These are phyloP conservation scores for Yamagishiella unicocca DNA, from an alignment of 139 green algal species.

Conservation along the genomic window DNA sequence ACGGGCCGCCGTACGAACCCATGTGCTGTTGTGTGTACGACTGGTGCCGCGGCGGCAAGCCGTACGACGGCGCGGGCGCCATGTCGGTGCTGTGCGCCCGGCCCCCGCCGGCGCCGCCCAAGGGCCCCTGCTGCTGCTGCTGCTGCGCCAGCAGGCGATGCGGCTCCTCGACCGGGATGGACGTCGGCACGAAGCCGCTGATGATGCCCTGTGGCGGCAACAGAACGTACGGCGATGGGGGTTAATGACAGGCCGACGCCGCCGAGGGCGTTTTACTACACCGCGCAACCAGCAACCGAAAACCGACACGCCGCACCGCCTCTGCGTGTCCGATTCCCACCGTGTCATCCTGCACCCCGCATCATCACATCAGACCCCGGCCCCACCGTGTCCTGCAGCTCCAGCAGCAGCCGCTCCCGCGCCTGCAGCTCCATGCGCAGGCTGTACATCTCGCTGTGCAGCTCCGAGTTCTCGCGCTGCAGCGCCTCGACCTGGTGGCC, in stretches of 20 bases:
- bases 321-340: too few species aligned
- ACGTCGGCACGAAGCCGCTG: conserved; percentile 43
- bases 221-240: too few species aligned
- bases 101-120: not conserved
- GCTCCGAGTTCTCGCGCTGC: conserved; percentile 30
- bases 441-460: not conserved
- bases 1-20: conserved; percentile 22
- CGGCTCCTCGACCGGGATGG: conserved; percentile 10
- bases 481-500: not conserved
- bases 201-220: conserved; percentile 46
- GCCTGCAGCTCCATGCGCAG: conserved; percentile 40
- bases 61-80: not conserved
- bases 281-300: too few species aligned
- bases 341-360: too few species aligned
- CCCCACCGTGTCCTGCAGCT: conserved; percentile 44
- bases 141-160: not conserved
- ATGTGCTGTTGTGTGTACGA: conserved; percentile 3
- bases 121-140: too few species aligned
- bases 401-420: conserved; percentile 45
- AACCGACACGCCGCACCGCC: too few species aligned
- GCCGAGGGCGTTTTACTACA: too few species aligned
- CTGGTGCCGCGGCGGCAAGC: conserved; percentile 8
- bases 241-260: too few species aligned
- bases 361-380: too few species aligned
- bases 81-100: conserved; percentile 4